Conservation (phyloP, 148 eudicot species). For the Rhododendron henanense region DNA sequence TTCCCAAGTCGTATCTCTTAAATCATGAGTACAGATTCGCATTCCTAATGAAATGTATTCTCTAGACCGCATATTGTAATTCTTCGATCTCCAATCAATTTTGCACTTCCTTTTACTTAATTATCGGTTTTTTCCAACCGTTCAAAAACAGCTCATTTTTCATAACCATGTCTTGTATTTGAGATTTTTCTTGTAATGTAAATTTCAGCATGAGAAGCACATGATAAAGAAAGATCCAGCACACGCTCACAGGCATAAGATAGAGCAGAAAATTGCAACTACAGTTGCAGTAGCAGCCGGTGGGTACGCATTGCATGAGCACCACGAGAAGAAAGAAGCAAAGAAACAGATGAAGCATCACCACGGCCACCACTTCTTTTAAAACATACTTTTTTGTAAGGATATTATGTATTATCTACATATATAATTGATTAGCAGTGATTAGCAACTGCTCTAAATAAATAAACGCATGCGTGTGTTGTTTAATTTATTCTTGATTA, state of each 20-base stretch:
- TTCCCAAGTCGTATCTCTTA: too few relatives aligned
- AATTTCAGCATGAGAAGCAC: constrained; percentile 49
- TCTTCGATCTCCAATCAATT: too few relatives aligned
- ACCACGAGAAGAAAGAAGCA: constrained; percentile 56
- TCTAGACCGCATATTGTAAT: too few relatives aligned
- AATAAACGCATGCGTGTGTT: neutral
- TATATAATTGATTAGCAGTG: neutral
- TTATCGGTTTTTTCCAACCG: too few relatives aligned
- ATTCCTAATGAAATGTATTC: too few relatives aligned
- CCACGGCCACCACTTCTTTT: constrained; percentile 22
- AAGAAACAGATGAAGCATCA: constrained; percentile 44
- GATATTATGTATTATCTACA: neutral
- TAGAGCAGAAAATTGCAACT: constrained; percentile 42
- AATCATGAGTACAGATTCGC: too few relatives aligned
- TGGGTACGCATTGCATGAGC: constrained; percentile 54
- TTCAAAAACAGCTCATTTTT: neutral
- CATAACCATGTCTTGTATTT: neutral
- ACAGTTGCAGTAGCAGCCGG: constrained; percentile 47
- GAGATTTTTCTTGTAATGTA: neutral
- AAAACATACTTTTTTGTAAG: neutral
- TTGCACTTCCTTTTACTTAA: too few relatives aligned
- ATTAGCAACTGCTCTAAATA: neutral
- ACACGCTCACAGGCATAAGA: constrained; percentile 51
- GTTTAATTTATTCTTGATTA: neutral
- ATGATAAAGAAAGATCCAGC: constrained; percentile 56